Percentiles rank a stretch among this genome's conserved stretches.
phyloP scores from a whole-genome alignment of 345 rosid species.

The Euphorbia peplus region DNA sequence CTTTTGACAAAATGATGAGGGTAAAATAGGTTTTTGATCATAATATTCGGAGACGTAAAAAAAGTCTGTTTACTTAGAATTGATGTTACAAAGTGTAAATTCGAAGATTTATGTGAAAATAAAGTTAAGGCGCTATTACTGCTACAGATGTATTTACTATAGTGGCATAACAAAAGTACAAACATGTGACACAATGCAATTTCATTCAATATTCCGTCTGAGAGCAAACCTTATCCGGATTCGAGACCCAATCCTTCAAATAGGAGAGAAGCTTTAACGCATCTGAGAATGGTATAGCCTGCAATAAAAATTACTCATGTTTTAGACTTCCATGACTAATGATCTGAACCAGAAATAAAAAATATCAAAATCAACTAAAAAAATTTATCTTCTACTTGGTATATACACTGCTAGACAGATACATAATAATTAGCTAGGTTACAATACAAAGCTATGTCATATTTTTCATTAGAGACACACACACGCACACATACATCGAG shows the following conservation, averaged over 20 bases:
- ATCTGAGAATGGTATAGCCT: conserved; percentile 93
- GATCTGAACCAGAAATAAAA: not conserved
- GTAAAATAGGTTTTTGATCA: too few species aligned
- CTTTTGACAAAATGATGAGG: too few species aligned
- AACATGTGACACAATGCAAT: not conserved
- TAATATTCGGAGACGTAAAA: too few species aligned
- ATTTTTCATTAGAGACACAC: not conserved
- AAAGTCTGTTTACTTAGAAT: too few species aligned
- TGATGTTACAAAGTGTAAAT: too few species aligned
- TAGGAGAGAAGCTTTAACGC: conserved; percentile 77
- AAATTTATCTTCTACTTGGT: not conserved
- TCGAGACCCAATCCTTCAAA: conserved; percentile 66
- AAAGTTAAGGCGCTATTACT: too few species aligned
- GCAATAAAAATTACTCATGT: conserved; percentile 20
- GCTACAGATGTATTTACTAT: too few species aligned
- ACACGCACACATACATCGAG: too few species aligned
- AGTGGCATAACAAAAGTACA: too few species aligned
- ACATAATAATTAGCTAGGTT: not conserved
- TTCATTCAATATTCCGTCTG: not conserved
- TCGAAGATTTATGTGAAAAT: too few species aligned
- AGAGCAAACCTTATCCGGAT: conserved; percentile 76
- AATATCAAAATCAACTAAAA: not conserved
- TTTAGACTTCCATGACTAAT: conserved; percentile 6
- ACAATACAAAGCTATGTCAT: not conserved
- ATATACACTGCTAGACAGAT: not conserved